These are phyloP conservation scores for Penicillium canescens DNA, from an alignment of 495 filamentous ascomycete species.

Conservation along the genomic window DNA sequence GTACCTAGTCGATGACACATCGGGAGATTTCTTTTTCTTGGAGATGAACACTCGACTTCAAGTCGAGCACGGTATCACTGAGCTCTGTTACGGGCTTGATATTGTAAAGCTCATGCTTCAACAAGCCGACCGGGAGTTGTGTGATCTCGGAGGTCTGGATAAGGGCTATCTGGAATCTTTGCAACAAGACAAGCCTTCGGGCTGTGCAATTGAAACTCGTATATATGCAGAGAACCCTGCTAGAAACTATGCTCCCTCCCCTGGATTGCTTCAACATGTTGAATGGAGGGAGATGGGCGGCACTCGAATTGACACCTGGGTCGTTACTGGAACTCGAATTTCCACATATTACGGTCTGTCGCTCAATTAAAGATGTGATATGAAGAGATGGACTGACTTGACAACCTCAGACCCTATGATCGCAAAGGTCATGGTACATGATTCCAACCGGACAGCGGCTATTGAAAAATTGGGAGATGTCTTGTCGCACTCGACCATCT, in stretches of 20 bases:
- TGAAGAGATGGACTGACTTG: not conserved
- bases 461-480: slow-evolving; percentile 45
- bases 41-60: slow-evolving; percentile 71
- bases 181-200: slow-evolving; percentile 34
- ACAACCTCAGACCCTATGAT: slow-evolving; percentile 53
- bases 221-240: slow-evolving; percentile 64
- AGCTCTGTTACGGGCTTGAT: slow-evolving; percentile 59
- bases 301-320: slow-evolving; percentile 62
- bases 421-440: slow-evolving; percentile 61
- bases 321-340: slow-evolving; percentile 54
- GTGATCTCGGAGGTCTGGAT: slow-evolving; percentile 41
- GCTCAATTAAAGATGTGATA: not conserved
- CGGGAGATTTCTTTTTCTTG: slow-evolving; percentile 61
- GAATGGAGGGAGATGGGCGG: slow-evolving; percentile 45
- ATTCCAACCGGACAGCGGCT: slow-evolving; percentile 36
- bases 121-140: slow-evolving; percentile 45
- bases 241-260: slow-evolving; percentile 55
- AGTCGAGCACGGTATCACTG: slow-evolving; percentile 68
- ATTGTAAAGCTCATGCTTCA: slow-evolving; percentile 56
- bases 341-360: slow-evolving; percentile 53
- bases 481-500: slow-evolving; percentile 43
- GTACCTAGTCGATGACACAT: slow-evolving; percentile 62
- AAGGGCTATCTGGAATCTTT: slow-evolving; percentile 29
- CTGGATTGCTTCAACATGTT: slow-evolving; percentile 58
- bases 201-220: slow-evolving; percentile 58